Conservation (phyloP, 805 yeast genomes). For the Phaffomyces thermotolerans region DNA sequence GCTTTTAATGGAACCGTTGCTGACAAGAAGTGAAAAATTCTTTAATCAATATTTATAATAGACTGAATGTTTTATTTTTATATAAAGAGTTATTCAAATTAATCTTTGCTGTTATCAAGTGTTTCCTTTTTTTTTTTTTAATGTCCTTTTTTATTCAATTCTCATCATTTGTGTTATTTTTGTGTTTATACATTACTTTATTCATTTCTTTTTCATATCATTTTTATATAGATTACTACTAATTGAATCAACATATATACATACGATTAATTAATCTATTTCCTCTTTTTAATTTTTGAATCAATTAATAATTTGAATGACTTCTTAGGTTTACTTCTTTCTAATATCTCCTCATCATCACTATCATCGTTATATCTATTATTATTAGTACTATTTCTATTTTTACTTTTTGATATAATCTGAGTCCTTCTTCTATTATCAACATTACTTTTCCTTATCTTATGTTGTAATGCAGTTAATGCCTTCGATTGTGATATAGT, state of each 20-base stretch:
- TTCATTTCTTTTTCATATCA: no score
- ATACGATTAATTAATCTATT: background rate
- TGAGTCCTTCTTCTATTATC: background rate
- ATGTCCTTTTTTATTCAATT: no score
- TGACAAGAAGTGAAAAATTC: no score
- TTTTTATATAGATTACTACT: background rate
- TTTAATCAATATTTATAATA: no score
- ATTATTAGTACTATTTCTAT: background rate
- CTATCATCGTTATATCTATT: conserved; percentile 4
- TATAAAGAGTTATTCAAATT: no score
- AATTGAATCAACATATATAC: background rate
- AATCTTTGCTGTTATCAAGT: no score
- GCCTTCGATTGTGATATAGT: conserved; percentile 17
- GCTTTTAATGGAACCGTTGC: background rate
- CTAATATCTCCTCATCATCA: conserved; percentile 16
- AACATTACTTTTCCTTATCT: conserved; percentile 15
- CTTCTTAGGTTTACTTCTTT: conserved; percentile 19
- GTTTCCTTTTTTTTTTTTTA: no score
- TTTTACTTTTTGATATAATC: background rate
- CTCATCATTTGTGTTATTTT: no score
- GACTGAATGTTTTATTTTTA: no score
- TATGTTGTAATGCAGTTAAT: conserved; percentile 18
- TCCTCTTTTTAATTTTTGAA: conserved; percentile 16
- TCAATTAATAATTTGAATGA: conserved; percentile 13
- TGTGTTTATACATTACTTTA: no score